Evolutionary conservation across 768 basidiomycete species (phyloP).

Genomic region (Tylopilus cervinicoccineus): DNA sequence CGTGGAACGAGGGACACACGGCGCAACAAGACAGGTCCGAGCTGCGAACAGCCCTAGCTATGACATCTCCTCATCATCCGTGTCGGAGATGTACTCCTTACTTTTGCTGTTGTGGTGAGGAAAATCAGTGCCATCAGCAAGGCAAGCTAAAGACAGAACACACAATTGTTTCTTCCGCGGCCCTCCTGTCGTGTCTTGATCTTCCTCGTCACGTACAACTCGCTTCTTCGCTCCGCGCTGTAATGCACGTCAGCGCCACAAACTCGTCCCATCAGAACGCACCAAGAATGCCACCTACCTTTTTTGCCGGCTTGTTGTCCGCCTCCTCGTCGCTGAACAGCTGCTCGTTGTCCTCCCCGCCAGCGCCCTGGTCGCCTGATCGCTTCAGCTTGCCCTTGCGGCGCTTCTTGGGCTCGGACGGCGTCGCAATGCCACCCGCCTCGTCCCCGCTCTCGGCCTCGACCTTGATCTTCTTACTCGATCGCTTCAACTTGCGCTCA

Average conservation of each 20-base stretch:
- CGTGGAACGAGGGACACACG: too few relatives aligned
- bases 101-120: constrained; percentile 62
- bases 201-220: constrained; percentile 75
- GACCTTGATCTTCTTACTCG: constrained; percentile 49
- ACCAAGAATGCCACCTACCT: constrained; percentile 41
- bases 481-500: constrained; percentile 58
- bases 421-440: constrained; percentile 18
- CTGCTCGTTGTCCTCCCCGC: constrained; percentile 55
- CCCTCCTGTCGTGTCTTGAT: constrained; percentile 57
- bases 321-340: constrained; percentile 71
- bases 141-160: constrained; percentile 23
- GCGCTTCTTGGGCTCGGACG: constrained; percentile 64
- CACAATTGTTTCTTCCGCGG: constrained; percentile 77
- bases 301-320: constrained; percentile 55
- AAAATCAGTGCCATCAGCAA: not conserved
- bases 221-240: constrained; percentile 63
- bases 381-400: constrained; percentile 75
- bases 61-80: constrained; percentile 75
- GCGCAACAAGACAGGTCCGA: too few relatives aligned
- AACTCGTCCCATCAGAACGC: not conserved
- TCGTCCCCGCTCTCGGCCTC: constrained; percentile 52
- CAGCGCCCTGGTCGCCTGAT: constrained; percentile 40
- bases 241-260: not conserved
- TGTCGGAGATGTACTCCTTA: constrained; percentile 82
- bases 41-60: constrained; percentile 34